A percentile compares a stretch with the other conserved stretches of the same genome.
phyloP scores from a whole-genome alignment of 768 basidiomycete genomes.

The Galerina marginata region DNA sequence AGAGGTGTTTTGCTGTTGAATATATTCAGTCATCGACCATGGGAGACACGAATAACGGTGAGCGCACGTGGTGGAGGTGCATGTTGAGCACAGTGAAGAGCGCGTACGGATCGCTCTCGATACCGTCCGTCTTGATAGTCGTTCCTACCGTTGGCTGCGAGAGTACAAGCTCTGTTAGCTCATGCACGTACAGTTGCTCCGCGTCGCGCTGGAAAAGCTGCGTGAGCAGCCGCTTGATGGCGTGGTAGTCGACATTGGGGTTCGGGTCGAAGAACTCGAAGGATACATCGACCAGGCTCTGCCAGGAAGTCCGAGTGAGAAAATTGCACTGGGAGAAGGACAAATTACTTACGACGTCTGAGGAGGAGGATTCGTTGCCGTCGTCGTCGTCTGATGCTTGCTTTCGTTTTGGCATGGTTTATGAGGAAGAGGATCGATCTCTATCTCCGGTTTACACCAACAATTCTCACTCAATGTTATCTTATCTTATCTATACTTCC shows the following conservation, averaged over 20 bases:
- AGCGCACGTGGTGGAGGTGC: slow-evolving; percentile 54
- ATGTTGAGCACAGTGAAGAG: slow-evolving; percentile 86
- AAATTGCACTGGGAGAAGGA: neutral
- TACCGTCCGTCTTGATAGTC: slow-evolving; percentile 91
- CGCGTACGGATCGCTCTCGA: slow-evolving; percentile 90
- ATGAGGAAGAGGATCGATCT: slow-evolving; percentile 22
- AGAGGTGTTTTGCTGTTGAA: slow-evolving; percentile 65
- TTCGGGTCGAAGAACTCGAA: slow-evolving; percentile 95
- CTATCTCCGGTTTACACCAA: slow-evolving; percentile 19
- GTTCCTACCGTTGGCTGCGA: slow-evolving; percentile 79
- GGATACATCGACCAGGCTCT: slow-evolving; percentile 75
- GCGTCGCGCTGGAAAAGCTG: slow-evolving; percentile 82
- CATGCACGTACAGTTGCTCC: slow-evolving; percentile 68
- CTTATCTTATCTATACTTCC: slow-evolving; percentile 13
- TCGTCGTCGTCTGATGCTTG: slow-evolving; percentile 29
- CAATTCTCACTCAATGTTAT: slow-evolving; percentile 24
- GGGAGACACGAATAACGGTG: neutral
- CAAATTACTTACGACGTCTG: slow-evolving; percentile 26
- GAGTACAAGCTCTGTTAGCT: slow-evolving; percentile 81
- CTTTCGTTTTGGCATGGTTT: slow-evolving; percentile 37
- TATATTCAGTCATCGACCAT: neutral
- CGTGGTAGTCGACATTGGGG: slow-evolving; percentile 82
- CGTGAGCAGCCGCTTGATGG: slow-evolving; percentile 72
- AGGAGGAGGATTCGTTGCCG: slow-evolving; percentile 28
- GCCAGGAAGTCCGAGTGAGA: slow-evolving; percentile 12